Percentiles rank a stretch among this genome's conserved stretches.
phyloP scores from a whole-genome alignment of 768 basidiomycete species.

The Pleurotus eryngii region DNA sequence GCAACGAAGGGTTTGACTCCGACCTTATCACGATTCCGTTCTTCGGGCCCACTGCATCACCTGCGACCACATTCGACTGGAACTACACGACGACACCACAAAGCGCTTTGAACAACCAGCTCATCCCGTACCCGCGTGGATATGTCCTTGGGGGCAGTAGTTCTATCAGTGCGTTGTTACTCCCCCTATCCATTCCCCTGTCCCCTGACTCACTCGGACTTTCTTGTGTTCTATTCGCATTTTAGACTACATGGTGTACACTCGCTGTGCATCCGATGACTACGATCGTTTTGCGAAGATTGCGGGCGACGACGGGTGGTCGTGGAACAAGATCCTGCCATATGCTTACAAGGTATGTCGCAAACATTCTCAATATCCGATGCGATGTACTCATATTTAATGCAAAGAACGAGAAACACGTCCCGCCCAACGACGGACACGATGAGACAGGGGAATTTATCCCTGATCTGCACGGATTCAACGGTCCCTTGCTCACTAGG shows the following conservation, averaged over 20 bases:
- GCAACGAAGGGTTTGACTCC: conserved; percentile 16
- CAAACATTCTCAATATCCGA: not conserved
- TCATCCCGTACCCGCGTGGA: conserved; percentile 19
- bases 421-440: conserved; percentile 34
- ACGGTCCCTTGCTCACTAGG: conserved; percentile 28
- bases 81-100: conserved; percentile 25
- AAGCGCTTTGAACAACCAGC: conserved; percentile 13
- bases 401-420: conserved; percentile 33
- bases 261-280: conserved; percentile 31
- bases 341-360: conserved; percentile 24
- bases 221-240: not conserved
- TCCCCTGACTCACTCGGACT: no score
- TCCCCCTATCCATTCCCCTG: no score
- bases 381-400: not conserved
- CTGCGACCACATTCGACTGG: conserved; percentile 17
- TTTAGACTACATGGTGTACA: conserved; percentile 20
- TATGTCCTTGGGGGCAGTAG: conserved; percentile 20
- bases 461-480: conserved; percentile 32
- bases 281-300: conserved; percentile 29
- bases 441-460: conserved; percentile 32
- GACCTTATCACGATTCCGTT: conserved; percentile 12
- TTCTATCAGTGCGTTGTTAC: conserved; percentile 23
- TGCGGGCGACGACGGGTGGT: conserved; percentile 34
- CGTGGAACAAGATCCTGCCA: conserved; percentile 31
- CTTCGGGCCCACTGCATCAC: conserved; percentile 8